Base-by-base conservation (phyloP, 768 basidiomycete species). In the Glaciozyma martinii region DNA sequence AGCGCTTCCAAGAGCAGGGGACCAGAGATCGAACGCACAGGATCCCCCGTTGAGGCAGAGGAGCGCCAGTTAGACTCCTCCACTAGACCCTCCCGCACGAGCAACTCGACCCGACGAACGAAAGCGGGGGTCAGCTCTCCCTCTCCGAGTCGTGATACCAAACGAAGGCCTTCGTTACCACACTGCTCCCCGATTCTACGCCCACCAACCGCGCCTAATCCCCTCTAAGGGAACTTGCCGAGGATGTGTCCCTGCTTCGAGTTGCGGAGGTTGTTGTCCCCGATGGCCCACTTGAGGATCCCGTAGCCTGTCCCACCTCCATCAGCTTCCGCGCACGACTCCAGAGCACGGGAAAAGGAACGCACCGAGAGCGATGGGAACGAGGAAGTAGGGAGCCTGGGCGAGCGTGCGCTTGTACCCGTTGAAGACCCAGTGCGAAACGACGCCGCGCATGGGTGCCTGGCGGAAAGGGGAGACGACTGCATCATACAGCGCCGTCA, bases 391-490 rank as follows among this genome's bases (percentile, higher is more conserved):
- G 49, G 88, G 79, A 40, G 84, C 79, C 75, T 92, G 87, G 62
- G 80, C 80, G 47, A 84, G 83, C 59, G 90, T 76, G 67, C 92
- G 85, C 60, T 81, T 82, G 81, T 85, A 88, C 44, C 90, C 91
- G 78, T 90, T 90, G 82, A 91, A 89, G 71, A 90, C 75, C 80
- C 89, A 94, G 70, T 78, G 83, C 61, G 81, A 80, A 74, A 91
- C 75, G 73, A 85, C 82, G 61, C 87, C 80, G 56, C 86, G 85
- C 49, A 85, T 82, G 23, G 88, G 84, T 65, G 83, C 84, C 70
- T 87, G 82, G 76, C 86, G 84, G 80, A 83, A 87, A 12, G 90
- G 88, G n/a, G 91, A 91, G 68, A 92, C 73, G 69, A 82, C 92
- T 95, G 43, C 59, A 53, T n/a, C 32, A 53, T 29, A 6, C 21